Base-by-base conservation (phyloP, 805 yeast species). In the Teunomyces tritomae region DNA sequence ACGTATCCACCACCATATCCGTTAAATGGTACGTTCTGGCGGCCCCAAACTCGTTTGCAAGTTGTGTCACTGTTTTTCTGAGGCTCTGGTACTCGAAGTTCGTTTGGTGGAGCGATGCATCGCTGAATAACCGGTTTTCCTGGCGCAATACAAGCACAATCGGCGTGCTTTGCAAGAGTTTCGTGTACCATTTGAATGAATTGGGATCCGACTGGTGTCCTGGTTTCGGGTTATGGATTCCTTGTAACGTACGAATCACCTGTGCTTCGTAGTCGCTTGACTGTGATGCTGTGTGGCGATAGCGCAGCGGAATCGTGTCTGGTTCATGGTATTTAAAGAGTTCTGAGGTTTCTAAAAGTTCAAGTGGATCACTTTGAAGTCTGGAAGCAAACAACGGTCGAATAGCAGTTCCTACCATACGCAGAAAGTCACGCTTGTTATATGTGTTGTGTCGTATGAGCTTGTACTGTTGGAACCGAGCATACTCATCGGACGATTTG, bases 1-100 rank as follows among this genome's bases (percentile, higher is more conserved):
- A 63, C 1, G 70, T 13, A 48, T 70, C 76, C 0, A 55, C 50
- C 3, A 54, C 41, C 28, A 71, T 54, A 24, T 65, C 64, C 1
- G 72, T 62, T 16, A 70, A 54, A 45, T 70, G 70, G 53, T 71
- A 71, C 33, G 54, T 58, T 17, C 73, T 51, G 1, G 49, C 48
- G 10, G 55, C 40, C 24, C 47, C 49, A 6, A 46, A 36, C 9
- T 30, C 33, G 11, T 39, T 50, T 8, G 49, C 49, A 10, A 61
- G 39, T 27, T 28, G 28, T 8, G 34, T 45, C 5, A 65, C 36
- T 8, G 39, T 13, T 2, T 42, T 26, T 20, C 50, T 45, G 13
- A 68, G 49, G 13, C 55, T 52, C 1, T 30, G 20, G 3, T 50
- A 47, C 11, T 66, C 64, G 28, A 57, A 36, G 42, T 70, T 60